phyloP scores from a whole-genome alignment of 495 filamentous ascomycete genomes.

The Letharia columbiana region DNA sequence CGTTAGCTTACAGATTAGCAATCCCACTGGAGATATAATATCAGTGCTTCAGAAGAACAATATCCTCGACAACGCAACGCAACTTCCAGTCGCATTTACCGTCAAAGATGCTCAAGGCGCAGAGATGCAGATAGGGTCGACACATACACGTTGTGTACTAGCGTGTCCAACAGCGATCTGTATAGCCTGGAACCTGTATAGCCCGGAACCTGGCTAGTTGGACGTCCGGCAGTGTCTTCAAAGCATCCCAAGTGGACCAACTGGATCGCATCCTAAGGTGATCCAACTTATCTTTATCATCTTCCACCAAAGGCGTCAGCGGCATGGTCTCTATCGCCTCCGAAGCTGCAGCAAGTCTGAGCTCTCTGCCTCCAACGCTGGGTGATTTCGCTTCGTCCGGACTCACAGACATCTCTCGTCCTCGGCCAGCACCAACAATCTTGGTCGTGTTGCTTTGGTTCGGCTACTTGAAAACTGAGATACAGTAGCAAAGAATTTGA shows the following conservation, averaged over 20 bases:
- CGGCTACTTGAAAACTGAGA: too few species aligned
- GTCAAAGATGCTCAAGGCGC: conserved; percentile 11
- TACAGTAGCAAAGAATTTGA: too few species aligned
- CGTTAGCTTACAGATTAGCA: conserved; percentile 6
- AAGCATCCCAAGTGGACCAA: conserved; percentile 6
- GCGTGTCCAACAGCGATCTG: conserved; percentile 16
- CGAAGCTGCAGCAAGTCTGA: neutral
- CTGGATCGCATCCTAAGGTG: neutral
- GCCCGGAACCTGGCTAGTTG: neutral
- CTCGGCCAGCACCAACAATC: too few species aligned
- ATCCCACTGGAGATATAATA: conserved; percentile 13
- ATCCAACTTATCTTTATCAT: conserved; percentile 3
- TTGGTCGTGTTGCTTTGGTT: too few species aligned
- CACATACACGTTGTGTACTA: conserved; percentile 11
- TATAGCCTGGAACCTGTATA: neutral
- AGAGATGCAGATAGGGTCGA: conserved; percentile 1
- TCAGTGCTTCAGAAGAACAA: conserved; percentile 16
- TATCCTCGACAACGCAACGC: conserved; percentile 10
- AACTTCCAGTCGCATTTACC: conserved; percentile 9
- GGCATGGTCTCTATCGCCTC: neutral
- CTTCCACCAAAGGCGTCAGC: conserved; percentile 6
- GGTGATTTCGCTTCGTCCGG: neutral
- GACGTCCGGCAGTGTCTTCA: conserved; percentile 14
- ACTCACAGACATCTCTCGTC: neutral
- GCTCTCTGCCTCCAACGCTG: neutral